Evolutionary conservation across 768 basidiomycete species (phyloP), one percentile per base, ranked within the genome.

Genomic region (Suillus discolor): DNA sequence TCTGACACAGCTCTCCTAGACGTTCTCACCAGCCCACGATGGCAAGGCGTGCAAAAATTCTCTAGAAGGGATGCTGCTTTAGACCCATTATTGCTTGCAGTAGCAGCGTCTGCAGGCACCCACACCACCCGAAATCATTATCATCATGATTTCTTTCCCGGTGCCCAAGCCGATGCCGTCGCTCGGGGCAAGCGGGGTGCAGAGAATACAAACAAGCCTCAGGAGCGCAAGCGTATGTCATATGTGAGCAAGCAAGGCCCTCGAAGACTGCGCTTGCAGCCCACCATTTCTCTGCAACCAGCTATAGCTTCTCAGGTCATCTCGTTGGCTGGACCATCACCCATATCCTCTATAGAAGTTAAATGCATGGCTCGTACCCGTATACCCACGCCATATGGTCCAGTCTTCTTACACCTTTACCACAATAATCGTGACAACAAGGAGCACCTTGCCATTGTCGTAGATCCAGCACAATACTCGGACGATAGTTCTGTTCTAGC

Each of bases 361-460:
- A 90, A 88, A 75, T 99, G 97, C 77, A 94, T 97, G 89, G 97
- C 95, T 15, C 92, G 97, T 64, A 98, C 97, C 4, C 91, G 97
- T 64, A 93, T 99, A 75, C 97, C 97, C 49, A 99, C 97, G 0
- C 93, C 94, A 0, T 94, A 99, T 71, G 97, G 96, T 6, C 89
- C 93, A 15, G 88, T 90, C 20, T 98, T 98, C 79, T 84, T 99
- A 12, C 95, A 99, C 72, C 80, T 99, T 62, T 99, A 99, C 80
- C 94, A 95, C 77, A 99, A 97, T 75, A 92, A 90, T 71, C 87
- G 84, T 62, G 97, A 99, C 79, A 81, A 75, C 75, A 99, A 99
- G 77, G 97, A 99, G 73, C 97, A 99, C 74, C 86, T 99, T 20
- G 97, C 97, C 0, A 87, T 99, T 66, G 96, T 99, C 67, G 85